Evolutionary conservation across 1,139 yeast species (phyloP), one percentile per base, ranked within the genome.

Genomic region (Sugiyamaella pinicola): DNA sequence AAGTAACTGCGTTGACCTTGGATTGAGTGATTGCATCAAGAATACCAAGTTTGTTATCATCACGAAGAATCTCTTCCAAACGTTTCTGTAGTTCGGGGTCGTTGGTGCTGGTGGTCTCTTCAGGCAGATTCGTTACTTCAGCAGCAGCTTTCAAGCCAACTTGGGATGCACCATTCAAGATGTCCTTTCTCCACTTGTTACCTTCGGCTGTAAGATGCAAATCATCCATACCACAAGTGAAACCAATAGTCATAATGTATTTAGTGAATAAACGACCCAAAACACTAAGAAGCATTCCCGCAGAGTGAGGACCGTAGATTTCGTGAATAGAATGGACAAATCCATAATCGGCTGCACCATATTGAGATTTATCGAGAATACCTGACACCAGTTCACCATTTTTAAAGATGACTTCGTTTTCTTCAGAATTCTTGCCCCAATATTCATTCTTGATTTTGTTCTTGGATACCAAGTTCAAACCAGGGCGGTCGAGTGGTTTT

Each of bases 181-280:
- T 87, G 51, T 89, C 95, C 18, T 75, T 74, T 77, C 99, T 84
- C 95, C 96, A 85, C 55, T 76, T 68, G 69, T 95, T 91, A 69
- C 99, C 99, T 64, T 89, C 96, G 5, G 73, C 82, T 21, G 98
- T 93, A 63, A 95, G 80, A 69, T 96, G 83, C 70, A 95, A 79
- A 74, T 95, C 99, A 69, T 95, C 99, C 99, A 95, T 95, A 80
- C 99, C 99, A 83, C 99, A 95, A 8, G 99, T 93, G 68, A 95
- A 87, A 1, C 96, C 99, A 54, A 89, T 86, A 76, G 83, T 80
- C 81, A 87, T 93, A 64, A 86, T 90, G 70, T 90, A 95, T 69
- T 89, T 89, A 41, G 99, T 95, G 74, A 95, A 93, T 55, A 95
- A 77, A 67, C 99, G 82, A 59, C 99, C 99, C 58, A 95, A 78